Base-by-base conservation (phyloP, 805 yeast genomes). In the Monosporozyma siamensis region DNA sequence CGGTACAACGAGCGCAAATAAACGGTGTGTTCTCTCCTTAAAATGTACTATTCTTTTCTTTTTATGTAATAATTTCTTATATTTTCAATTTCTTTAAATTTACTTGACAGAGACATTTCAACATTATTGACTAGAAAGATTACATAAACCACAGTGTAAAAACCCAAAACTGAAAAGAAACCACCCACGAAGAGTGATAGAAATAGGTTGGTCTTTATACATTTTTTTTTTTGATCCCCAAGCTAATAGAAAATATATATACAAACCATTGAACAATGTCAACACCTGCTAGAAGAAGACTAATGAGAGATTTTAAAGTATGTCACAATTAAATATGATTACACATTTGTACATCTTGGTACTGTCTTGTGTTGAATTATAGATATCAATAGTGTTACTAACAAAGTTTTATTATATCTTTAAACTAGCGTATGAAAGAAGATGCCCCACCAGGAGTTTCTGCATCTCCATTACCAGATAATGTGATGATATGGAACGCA, bases 371-470 rank as follows among this genome's bases (percentile, higher is more conserved):
- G n/a, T n/a, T n/a, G n/a, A n/a, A n/a, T n/a, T n/a, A n/a, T n/a
- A n/a, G n/a, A n/a, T n/a, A n/a, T n/a, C n/a, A n/a, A n/a, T n/a
- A n/a, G n/a, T n/a, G n/a, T n/a, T 12, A 23, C 34, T 27, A 29
- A 29, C 32, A 29, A 14, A 4, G 6, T 3, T 4, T 29, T 15
- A 29, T 15, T 15, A 7, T 27, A 8, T 6, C 17, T 29, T 29
- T 29, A 8, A 14, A 29, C 20, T 46, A 78, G 81, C 81, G 97
- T 54, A 89, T 92, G 82, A 96, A 92, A 65, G 92, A 83, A 68
- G 98, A 92, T 64, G 92, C 97, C 10, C 96, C 98, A 20, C 92
- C 95, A 25, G 98, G 98, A 12, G 95, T 92, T 9, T 85, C 95
- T 5, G 98, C 98, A 0, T 85, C 95, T 4, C 98, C 98, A 4